Evolutionary conservation across 768 basidiomycete species (phyloP).

Genomic region (Boletus edulis): DNA sequence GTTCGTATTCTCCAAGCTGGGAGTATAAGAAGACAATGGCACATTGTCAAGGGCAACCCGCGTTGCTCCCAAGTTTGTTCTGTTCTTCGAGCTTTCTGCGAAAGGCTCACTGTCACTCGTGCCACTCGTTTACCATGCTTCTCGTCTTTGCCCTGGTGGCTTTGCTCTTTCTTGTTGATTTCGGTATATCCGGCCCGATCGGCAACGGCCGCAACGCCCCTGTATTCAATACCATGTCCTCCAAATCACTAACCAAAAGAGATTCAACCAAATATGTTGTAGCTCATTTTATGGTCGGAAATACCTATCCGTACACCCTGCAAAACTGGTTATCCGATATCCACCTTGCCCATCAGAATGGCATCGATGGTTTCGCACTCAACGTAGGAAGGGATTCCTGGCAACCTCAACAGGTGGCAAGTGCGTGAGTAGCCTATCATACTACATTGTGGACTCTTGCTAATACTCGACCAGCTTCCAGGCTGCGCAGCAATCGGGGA

Average conservation of each 20-base stretch:
- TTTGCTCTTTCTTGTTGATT: slow-evolving; percentile 5
- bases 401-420: slow-evolving; percentile 58
- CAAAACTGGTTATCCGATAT: slow-evolving; percentile 50
- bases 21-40: slow-evolving; percentile 5
- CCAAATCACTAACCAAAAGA: slow-evolving; percentile 7
- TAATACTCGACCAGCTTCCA: slow-evolving; percentile 42
- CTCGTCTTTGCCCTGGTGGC: slow-evolving; percentile 9
- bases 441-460: slow-evolving; percentile 5
- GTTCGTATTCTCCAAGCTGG: slow-evolving; percentile 4
- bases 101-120: slow-evolving; percentile 10
- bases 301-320: slow-evolving; percentile 57
- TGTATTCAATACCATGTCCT: slow-evolving; percentile 1
- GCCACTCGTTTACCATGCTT: slow-evolving; percentile 19
- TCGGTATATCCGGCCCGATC: slow-evolving; percentile 17
- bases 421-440: slow-evolving; percentile 47
- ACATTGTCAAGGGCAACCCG: not conserved
- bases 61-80: not conserved
- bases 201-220: not conserved
- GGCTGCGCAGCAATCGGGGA: slow-evolving; percentile 50
- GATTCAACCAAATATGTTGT: slow-evolving; percentile 45
- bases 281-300: slow-evolving; percentile 62
- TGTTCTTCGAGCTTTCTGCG: slow-evolving; percentile 4
- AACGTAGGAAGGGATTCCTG: slow-evolving; percentile 66
- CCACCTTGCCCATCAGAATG: slow-evolving; percentile 49
- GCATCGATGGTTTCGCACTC: slow-evolving; percentile 69